A percentile compares a stretch with the other conserved stretches of the same genome.
phyloP scores from a whole-genome alignment of 495 filamentous ascomycete species.

The Aspergillus cristatus region DNA sequence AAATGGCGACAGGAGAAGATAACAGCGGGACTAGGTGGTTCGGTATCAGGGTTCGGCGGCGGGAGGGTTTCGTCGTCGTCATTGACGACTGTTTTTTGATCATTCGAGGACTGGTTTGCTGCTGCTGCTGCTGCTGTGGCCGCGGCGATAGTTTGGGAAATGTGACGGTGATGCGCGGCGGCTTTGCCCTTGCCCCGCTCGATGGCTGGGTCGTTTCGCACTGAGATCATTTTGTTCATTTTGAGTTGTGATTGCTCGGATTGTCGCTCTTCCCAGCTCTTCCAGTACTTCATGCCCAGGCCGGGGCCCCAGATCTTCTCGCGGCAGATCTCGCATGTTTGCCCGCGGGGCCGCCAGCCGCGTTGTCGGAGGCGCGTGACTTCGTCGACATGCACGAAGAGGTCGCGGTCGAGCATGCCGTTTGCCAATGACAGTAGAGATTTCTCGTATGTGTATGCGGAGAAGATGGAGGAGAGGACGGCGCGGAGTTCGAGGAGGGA shows the following conservation, averaged over 20 bases:
- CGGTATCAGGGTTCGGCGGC: too few species aligned
- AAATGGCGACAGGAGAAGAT: conserved; percentile 49
- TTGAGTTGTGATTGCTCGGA: conserved; percentile 30
- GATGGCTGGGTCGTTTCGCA: conserved; percentile 17
- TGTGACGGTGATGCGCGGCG: too few species aligned
- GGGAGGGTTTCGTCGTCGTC: conserved; percentile 5
- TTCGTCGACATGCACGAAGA: conserved; percentile 76
- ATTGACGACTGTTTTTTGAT: conserved; percentile 1
- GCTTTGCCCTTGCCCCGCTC: conserved; percentile 37
- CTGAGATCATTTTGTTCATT: conserved; percentile 20
- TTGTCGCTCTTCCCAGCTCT: conserved; percentile 66
- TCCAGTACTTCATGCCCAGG: conserved; percentile 66
- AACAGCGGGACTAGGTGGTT: conserved; percentile 26
- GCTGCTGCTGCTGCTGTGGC: too few species aligned
- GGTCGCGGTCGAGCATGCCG: conserved; percentile 75
- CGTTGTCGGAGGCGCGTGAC: conserved; percentile 66
- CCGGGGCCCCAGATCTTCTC: conserved; percentile 84
- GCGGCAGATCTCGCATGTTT: conserved; percentile 80
- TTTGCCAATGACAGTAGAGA: conserved; percentile 79
- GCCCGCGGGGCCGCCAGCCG: conserved; percentile 81
- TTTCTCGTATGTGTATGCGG: conserved; percentile 89
- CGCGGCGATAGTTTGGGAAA: too few species aligned
- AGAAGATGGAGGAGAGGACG: conserved; percentile 81
- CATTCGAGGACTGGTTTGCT: not conserved
- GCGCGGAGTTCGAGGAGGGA: conserved; percentile 78